Evolutionary conservation across 2,329 filamentous ascomycete species (phyloP), one percentile per base, ranked within the genome.

Genomic region (Blastomyces percursus): DNA sequence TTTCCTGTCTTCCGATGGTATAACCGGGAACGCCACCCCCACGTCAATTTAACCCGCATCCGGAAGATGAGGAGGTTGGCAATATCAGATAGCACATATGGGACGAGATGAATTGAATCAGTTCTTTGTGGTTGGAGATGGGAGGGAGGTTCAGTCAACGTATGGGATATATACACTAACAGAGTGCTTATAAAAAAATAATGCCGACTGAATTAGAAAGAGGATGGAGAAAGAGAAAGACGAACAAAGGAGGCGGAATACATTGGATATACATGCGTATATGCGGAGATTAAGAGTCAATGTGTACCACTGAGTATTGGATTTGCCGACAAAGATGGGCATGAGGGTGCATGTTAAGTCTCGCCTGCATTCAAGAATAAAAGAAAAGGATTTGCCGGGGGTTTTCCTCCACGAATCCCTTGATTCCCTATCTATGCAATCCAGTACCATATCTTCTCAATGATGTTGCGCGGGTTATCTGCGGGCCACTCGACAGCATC

Each of bases 401-500:
- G 51, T 11, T 56, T n/a, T 16, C n/a, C 0, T 30, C 51, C 57
- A 48, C 32, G 42, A 16, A 8, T 21, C 38, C n/a, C 38, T 42
- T 35, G 4, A 7, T 40, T 42, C 35, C 24, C 50, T 30, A 54
- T 32, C 42, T 64, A 69, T 42, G 66, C 65, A 42, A 69, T 62
- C 63, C 68, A 67, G 64, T 60, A 66, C 67, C 67, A 69, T 48
- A 69, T 46, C 59, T 60, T 65, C 51, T 69, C 66, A 21, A 69
- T 46, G 9, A 62, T 14, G 56, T 68, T 69, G n/a, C 63, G 61
- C 2, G 67, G 66, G 35, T 60, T 63, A 27, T 65, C 62, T 32
- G 62, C 46, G 7, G 64, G 66, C 66, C 67, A 69, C 38, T 68
- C 66, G 3, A 66, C 63, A 1, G 66, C 69, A 66, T 71, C 70